A percentile compares a stretch with the other conserved stretches of the same genome.
phyloP scores from a whole-genome alignment of 495 filamentous ascomycete species.

The Saxophila tyrrhenica region DNA sequence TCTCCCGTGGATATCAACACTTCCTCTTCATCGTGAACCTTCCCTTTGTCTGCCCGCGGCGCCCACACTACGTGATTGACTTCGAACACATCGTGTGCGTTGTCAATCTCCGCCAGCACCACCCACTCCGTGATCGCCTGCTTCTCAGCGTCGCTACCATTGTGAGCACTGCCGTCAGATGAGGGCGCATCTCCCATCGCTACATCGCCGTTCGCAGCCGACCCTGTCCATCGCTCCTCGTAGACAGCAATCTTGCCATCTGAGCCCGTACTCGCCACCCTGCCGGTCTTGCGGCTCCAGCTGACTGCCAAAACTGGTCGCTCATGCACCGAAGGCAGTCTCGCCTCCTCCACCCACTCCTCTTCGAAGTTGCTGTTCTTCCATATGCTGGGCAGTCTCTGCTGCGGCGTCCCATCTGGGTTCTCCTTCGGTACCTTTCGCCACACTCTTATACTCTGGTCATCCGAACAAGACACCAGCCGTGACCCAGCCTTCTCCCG shows the following conservation, averaged over 20 bases:
- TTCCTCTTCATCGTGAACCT: constrained; percentile 24
- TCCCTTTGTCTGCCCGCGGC: constrained; percentile 26
- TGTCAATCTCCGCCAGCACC: constrained; percentile 49
- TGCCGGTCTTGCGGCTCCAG: constrained; percentile 66
- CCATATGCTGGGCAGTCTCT: constrained; percentile 68
- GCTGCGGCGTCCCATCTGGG: constrained; percentile 28
- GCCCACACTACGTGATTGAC: constrained; percentile 85
- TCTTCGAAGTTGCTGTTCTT: constrained; percentile 58
- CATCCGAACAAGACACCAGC: constrained; percentile 68
- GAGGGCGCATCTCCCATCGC: constrained; percentile 1
- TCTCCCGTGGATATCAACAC: constrained; percentile 66
- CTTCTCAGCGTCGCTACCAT: constrained; percentile 19
- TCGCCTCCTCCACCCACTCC: constrained; percentile 62
- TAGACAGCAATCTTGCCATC: constrained; percentile 81
- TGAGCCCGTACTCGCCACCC: constrained; percentile 71
- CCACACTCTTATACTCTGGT: constrained; percentile 70
- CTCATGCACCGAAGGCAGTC: constrained; percentile 64
- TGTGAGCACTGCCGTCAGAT: neutral
- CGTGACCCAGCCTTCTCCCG: constrained; percentile 46
- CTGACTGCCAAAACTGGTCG: constrained; percentile 66
- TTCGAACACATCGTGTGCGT: constrained; percentile 82
- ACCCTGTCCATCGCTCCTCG: constrained; percentile 39
- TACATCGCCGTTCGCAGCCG: constrained; percentile 24
- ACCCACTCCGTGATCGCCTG: constrained; percentile 52
- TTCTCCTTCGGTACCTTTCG: constrained; percentile 46